phyloP scores from a whole-genome alignment of 2,329 filamentous ascomycete species.

The Lachnellula willkommii region DNA sequence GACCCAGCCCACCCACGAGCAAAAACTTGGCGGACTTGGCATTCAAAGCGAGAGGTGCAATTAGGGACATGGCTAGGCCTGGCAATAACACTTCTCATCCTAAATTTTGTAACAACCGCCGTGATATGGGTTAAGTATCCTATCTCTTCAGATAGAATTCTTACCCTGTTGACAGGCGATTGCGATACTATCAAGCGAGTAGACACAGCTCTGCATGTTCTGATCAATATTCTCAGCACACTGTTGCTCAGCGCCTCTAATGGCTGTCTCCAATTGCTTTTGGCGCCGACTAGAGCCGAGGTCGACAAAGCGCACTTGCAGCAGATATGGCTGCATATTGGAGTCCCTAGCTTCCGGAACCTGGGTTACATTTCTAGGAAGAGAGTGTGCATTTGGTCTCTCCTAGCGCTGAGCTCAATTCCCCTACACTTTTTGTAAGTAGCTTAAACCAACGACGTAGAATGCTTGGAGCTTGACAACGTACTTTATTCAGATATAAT shows the following conservation, averaged over 20 bases:
- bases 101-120: neutral
- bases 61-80: neutral
- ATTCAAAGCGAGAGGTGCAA: neutral
- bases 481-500: too few relatives aligned
- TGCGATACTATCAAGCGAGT: neutral
- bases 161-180: neutral
- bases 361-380: neutral
- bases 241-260: neutral
- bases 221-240: neutral
- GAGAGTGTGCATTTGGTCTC: neutral
- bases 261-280: neutral
- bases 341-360: neutral
- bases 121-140: neutral
- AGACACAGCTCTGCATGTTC: neutral
- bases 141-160: neutral
- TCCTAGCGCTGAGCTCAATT: slow-evolving; percentile 4
- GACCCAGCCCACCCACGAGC: neutral
- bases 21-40: neutral
- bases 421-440: slow-evolving; percentile 11
- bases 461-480: too few relatives aligned
- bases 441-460: neutral
- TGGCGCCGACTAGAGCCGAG: neutral
- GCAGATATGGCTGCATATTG: neutral
- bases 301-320: neutral
- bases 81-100: neutral